A percentile compares a stretch with the other conserved stretches of the same genome.
phyloP scores from a whole-genome alignment of 2,329 filamentous ascomycete genomes.

The Alternaria metachromatica region DNA sequence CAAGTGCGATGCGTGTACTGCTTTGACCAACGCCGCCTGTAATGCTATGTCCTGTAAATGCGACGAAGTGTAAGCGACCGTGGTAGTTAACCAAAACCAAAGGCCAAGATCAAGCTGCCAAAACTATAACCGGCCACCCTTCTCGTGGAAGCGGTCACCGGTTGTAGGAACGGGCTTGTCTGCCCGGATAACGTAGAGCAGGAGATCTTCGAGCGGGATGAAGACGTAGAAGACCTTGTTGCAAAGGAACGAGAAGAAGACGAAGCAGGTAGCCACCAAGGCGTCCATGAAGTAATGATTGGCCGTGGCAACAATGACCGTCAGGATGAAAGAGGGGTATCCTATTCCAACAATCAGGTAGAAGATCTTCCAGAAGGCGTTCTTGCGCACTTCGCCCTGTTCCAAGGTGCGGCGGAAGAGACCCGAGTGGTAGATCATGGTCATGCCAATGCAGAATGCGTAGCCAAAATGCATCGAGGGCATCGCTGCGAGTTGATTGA shows the following conservation, averaged over 20 bases:
- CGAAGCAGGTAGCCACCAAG: constrained; percentile 57
- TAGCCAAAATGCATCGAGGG: constrained; percentile 63
- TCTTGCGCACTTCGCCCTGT: constrained; percentile 52
- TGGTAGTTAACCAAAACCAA: background rate
- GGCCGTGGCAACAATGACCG: constrained; percentile 66
- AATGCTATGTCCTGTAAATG: constrained; percentile 9
- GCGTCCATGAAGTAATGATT: constrained; percentile 68
- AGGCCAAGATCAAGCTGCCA: background rate
- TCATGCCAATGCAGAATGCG: constrained; percentile 60
- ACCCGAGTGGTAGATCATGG: constrained; percentile 61
- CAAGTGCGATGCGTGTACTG: background rate
- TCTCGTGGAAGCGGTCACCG: constrained; percentile 53
- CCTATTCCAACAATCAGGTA: constrained; percentile 57
- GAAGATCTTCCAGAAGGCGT: constrained; percentile 50
- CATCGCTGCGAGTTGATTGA: constrained; percentile 57
- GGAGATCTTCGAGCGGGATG: constrained; percentile 59
- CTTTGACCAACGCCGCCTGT: constrained; percentile 1
- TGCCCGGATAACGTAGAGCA: constrained; percentile 57
- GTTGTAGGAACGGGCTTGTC: constrained; percentile 64
- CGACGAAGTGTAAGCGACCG: background rate
- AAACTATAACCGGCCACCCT: constrained; percentile 39
- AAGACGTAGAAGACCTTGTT: constrained; percentile 60
- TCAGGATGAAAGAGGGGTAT: constrained; percentile 62
- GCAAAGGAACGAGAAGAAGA: constrained; percentile 55
- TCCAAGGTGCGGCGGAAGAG: constrained; percentile 54